Conservation (phyloP, 768 basidiomycete genomes). For the Austroboletus eburneus region DNA sequence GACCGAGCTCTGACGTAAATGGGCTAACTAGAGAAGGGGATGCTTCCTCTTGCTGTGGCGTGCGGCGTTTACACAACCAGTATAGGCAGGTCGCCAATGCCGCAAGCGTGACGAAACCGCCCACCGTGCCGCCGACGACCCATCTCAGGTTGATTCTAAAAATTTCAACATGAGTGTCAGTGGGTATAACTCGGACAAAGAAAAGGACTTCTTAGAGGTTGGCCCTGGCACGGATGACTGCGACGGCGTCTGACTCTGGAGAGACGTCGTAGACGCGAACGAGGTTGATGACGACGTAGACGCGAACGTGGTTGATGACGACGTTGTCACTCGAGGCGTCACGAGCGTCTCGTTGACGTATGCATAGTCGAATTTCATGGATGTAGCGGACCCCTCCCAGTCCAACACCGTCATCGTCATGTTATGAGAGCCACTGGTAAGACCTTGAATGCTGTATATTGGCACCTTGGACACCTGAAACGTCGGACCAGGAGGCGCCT, state of each 20-base stretch:
- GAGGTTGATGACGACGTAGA: slow-evolving; percentile 2
- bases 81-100: slow-evolving; percentile 1
- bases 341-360: slow-evolving; percentile 21
- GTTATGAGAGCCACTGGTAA: slow-evolving; percentile 15
- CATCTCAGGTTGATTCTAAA: slow-evolving; percentile 12
- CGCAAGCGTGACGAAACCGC: slow-evolving; percentile 2
- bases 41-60: neutral
- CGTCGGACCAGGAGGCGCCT: slow-evolving; percentile 5
- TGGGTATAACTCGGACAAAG: neutral
- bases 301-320: neutral
- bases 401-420: slow-evolving; percentile 20
- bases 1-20: neutral
- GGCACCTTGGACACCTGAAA: slow-evolving; percentile 22
- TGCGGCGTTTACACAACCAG: slow-evolving; percentile 8
- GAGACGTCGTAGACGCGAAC: neutral
- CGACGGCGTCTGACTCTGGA: neutral
- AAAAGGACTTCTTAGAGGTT: slow-evolving; percentile 7
- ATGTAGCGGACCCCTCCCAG: slow-evolving; percentile 14
- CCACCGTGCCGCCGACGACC: slow-evolving; percentile 14
- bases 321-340: slow-evolving; percentile 1
- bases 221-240: too few species aligned
- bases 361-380: slow-evolving; percentile 28
- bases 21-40: neutral
- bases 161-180: neutral
- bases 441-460: slow-evolving; percentile 14